Conservation (phyloP, 2,329 filamentous ascomycete genomes). For the Metarhizium sp. region DNA sequence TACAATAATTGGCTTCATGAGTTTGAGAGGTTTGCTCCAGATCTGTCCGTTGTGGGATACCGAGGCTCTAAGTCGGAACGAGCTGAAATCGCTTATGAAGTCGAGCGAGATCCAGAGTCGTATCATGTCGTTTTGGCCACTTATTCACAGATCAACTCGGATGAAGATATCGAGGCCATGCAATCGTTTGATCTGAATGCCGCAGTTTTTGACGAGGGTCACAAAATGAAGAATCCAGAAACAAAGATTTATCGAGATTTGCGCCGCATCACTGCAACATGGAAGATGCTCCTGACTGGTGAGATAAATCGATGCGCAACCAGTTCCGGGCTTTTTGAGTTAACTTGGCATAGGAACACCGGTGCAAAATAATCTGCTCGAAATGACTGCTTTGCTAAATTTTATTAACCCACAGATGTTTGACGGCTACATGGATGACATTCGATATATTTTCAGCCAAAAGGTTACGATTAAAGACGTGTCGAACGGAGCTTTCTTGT, state of each 20-base stretch:
- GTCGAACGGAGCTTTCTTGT: conserved; percentile 73
- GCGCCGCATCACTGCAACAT: conserved; percentile 67
- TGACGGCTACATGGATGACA: conserved; percentile 61
- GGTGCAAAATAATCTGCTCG: conserved; percentile 87
- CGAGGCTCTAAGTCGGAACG: conserved; percentile 58
- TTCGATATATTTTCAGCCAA: conserved; percentile 84
- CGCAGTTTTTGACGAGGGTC: conserved; percentile 85
- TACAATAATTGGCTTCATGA: conserved; percentile 94
- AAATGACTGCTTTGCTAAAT: conserved; percentile 82
- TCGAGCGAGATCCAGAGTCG: conserved; percentile 54
- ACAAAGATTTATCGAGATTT: conserved; percentile 76
- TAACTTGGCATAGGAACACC: conserved; percentile 63
- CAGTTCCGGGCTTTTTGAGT: background rate
- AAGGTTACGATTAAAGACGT: conserved; percentile 78
- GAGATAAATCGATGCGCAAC: background rate
- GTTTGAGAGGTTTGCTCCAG: conserved; percentile 78
- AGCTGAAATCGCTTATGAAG: conserved; percentile 54
- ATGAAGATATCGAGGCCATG: conserved; percentile 41
- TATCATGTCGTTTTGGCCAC: conserved; percentile 54
- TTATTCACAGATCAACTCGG: conserved; percentile 48
- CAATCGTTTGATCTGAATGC: conserved; percentile 38
- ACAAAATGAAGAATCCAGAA: conserved; percentile 81
- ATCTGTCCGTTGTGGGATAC: conserved; percentile 63
- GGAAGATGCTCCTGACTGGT: conserved; percentile 65
- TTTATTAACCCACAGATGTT: conserved; percentile 90